Evolutionary conservation across 179 eudicot species (phyloP).

Genomic region (Spinacia oleracea): DNA sequence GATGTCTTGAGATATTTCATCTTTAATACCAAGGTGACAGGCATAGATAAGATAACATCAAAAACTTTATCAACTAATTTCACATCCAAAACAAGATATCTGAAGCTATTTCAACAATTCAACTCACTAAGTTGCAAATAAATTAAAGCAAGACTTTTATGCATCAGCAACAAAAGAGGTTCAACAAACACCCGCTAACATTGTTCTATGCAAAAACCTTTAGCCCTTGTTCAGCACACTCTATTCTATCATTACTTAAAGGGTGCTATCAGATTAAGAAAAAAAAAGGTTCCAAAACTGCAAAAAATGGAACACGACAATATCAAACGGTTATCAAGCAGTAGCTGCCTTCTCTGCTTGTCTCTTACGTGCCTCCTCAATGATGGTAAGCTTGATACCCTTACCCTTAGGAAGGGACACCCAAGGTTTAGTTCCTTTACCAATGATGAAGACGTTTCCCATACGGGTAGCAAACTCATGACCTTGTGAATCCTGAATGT

Average conservation of each 20-base stretch:
- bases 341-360: conserved; percentile 30
- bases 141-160: not conserved
- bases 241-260: too few relatives aligned
- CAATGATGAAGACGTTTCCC: conserved; percentile 60
- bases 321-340: conserved; percentile 14
- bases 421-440: conserved; percentile 70
- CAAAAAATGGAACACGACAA: not conserved
- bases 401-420: conserved; percentile 68
- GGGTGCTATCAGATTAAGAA: too few relatives aligned
- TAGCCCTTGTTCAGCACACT: too few relatives aligned
- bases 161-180: not conserved
- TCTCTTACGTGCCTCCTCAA: conserved; percentile 51
- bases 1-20: too few relatives aligned
- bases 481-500: conserved; percentile 56
- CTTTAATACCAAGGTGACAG: too few relatives aligned
- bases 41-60: too few relatives aligned
- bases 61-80: not conserved
- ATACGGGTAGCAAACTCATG: conserved; percentile 64
- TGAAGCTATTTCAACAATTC: too few relatives aligned
- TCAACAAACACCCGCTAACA: conserved; percentile 8
- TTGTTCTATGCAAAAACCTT: too few relatives aligned
- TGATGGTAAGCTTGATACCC: conserved; percentile 58
- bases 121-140: not conserved
- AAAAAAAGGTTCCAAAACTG: too few relatives aligned
- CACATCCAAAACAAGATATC: not conserved